Percentiles rank a stretch among this genome's conserved stretches.
Evolutionary conservation across 208 protist genomes (phyloP).

Genomic region (Acanthamoeba sp.): DNA sequence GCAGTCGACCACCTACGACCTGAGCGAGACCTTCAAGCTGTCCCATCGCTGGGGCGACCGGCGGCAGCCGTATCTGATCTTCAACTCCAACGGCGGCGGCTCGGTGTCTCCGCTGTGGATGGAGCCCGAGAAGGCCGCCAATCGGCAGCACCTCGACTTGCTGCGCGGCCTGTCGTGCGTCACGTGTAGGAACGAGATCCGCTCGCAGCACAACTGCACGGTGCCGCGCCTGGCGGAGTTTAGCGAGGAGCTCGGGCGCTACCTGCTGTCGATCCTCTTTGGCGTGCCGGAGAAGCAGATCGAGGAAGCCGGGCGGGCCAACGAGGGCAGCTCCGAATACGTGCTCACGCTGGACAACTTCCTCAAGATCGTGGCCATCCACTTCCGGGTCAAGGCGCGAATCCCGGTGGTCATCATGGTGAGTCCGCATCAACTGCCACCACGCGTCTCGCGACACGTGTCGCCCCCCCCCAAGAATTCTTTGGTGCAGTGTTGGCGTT

Average conservation of each 20-base stretch:
- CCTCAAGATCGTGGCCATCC: slow-evolving; percentile 70
- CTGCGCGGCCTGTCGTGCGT: neutral
- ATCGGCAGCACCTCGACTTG: neutral
- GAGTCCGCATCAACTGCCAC: neutral
- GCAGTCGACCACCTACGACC: slow-evolving; percentile 35
- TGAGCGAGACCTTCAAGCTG: slow-evolving; percentile 63
- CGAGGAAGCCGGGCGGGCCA: neutral
- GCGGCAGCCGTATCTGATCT: slow-evolving; percentile 35
- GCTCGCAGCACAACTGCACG: slow-evolving; percentile 1
- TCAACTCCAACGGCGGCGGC: slow-evolving; percentile 22
- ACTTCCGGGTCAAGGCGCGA: slow-evolving; percentile 52
- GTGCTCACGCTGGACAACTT: slow-evolving; percentile 76
- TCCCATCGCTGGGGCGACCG: slow-evolving; percentile 1
- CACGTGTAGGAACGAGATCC: neutral
- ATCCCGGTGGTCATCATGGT: slow-evolving; percentile 75
- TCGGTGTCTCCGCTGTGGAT: slow-evolving; percentile 38
- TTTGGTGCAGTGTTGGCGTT: neutral
- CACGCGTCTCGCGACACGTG: too few relatives aligned
- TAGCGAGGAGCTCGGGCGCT: slow-evolving; percentile 19
- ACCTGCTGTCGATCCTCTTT: slow-evolving; percentile 53
- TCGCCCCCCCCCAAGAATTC: neutral
- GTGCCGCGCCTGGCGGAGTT: slow-evolving; percentile 38
- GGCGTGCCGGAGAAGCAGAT: slow-evolving; percentile 8
- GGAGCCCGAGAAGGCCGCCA: slow-evolving; percentile 14
- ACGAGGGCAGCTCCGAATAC: slow-evolving; percentile 16